Evolutionary conservation across 306 rosid genomes (phyloP), one percentile per base, ranked within the genome.

Genomic region (Lotus japonicus): DNA sequence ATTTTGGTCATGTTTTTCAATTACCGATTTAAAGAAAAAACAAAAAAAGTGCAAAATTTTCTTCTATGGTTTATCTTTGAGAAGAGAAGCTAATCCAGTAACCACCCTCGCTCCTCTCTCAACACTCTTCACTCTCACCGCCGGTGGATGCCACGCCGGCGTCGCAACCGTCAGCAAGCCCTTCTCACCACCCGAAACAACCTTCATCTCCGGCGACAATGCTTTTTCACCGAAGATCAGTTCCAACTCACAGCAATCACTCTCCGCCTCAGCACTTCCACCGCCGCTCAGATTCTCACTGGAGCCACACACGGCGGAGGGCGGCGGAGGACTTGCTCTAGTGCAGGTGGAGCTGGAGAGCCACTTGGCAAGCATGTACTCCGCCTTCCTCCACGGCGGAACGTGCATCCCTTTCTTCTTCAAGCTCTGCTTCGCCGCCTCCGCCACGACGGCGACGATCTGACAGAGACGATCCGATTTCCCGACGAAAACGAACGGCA

Each of bases 341-440:
- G 81, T 73, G 15, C 84, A 78, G 3, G n/a, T n/a, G n/a, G 95
- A 31, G 11, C 88, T 10, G 38, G 99, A 94, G 66, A 90, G 88
- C 99, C 99, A 95, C 72, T 95, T 95, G 38, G 97, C 96, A 5
- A 79, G 66, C 88, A 88, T 89, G 77, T 95, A 95, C 73, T 95
- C 97, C 11, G 95, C 87, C 58, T 87, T 87, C 63, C 99, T 80
- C 99, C 99, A 95, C 11, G 99, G 99, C 58, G 99, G 99, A 46
- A 95, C 70, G 50, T 83, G 99, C 99, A 95, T 90, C 3, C 97
- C 99, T 54, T 95, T 95, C 95, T 85, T 95, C 87, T 94, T 94
- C 72, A 95, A 54, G 66, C 99, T 95, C 76, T 81, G 92, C 28
- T 77, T 88, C 16, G 96, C 95, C 4, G 95, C 96, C 80, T 90